Evolutionary conservation across 768 basidiomycete genomes (phyloP).

Genomic region (Mycena epipterygia): DNA sequence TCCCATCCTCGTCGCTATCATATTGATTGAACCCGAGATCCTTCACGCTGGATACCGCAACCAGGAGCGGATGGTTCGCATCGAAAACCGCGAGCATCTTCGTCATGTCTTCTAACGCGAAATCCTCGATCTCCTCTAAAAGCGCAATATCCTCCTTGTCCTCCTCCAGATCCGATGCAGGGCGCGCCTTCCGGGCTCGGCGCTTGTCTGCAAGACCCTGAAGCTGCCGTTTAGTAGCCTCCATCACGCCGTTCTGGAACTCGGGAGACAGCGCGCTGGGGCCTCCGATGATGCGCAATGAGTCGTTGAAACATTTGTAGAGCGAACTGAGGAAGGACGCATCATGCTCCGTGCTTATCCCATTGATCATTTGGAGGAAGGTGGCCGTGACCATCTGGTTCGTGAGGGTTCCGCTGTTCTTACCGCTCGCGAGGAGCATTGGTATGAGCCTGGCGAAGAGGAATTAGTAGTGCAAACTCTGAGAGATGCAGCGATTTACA

Average conservation of each 20-base stretch:
- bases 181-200: slow-evolving; percentile 62
- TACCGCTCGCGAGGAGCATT: slow-evolving; percentile 77
- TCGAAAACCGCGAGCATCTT: slow-evolving; percentile 73
- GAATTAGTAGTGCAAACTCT: background rate
- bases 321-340: slow-evolving; percentile 83
- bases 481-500: slow-evolving; percentile 61
- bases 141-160: slow-evolving; percentile 80
- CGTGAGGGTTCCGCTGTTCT: slow-evolving; percentile 73
- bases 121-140: slow-evolving; percentile 87
- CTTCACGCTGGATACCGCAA: slow-evolving; percentile 79
- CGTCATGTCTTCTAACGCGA: slow-evolving; percentile 84
- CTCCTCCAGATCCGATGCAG: slow-evolving; percentile 45
- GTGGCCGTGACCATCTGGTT: slow-evolving; percentile 78
- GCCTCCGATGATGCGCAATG: slow-evolving; percentile 70
- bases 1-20: slow-evolving; percentile 62
- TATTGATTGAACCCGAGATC: slow-evolving; percentile 72
- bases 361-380: slow-evolving; percentile 73
- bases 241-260: slow-evolving; percentile 67
- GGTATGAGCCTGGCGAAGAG: slow-evolving; percentile 72
- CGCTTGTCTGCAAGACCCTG: slow-evolving; percentile 77
- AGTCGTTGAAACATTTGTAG: slow-evolving; percentile 78
- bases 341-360: slow-evolving; percentile 78
- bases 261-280: slow-evolving; percentile 65
- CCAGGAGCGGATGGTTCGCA: slow-evolving; percentile 70
- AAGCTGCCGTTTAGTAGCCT: slow-evolving; percentile 81